Evolutionary conservation across 1,139 yeast genomes (phyloP).

Genomic region (Nakaseomyces kungkrabaensis): DNA sequence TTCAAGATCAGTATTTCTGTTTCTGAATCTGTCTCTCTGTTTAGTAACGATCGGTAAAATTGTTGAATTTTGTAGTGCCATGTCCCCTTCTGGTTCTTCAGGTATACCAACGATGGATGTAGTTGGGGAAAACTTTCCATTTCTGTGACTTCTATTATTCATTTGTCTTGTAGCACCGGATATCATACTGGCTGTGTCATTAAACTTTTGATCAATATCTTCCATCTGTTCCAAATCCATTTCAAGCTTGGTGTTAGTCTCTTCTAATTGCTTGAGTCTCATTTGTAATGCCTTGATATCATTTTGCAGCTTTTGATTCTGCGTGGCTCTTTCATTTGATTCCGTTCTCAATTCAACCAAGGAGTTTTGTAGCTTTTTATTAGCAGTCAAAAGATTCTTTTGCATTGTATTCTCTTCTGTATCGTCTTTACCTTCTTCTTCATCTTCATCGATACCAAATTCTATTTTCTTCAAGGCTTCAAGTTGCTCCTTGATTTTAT

Average conservation of each 20-base stretch:
- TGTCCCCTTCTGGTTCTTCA: conserved; percentile 24
- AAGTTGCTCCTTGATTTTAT: conserved; percentile 67
- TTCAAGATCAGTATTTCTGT: conserved; percentile 72
- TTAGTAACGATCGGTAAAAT: conserved; percentile 84
- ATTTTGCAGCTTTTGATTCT: conserved; percentile 25
- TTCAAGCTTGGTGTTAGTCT: conserved; percentile 54
- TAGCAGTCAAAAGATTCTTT: conserved; percentile 31
- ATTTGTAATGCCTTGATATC: conserved; percentile 26
- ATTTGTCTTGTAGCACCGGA: conserved; percentile 45
- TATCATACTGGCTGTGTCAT: conserved; percentile 60
- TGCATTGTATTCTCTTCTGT: conserved; percentile 29
- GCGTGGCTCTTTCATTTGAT: conserved; percentile 20
- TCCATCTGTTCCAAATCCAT: conserved; percentile 53
- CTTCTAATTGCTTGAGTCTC: conserved; percentile 31
- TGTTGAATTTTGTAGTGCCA: conserved; percentile 28
- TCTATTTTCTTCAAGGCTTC: conserved; percentile 64
- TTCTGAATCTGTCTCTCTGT: conserved; percentile 86
- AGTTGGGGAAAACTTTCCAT: conserved; percentile 38
- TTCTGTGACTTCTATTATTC: conserved; percentile 30
- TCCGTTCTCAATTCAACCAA: conserved; percentile 29
- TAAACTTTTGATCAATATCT: conserved; percentile 28
- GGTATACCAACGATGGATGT: conserved; percentile 41
- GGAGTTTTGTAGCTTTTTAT: conserved; percentile 35
- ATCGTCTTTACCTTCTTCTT: conserved; percentile 30
- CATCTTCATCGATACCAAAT: conserved; percentile 40